These are phyloP conservation scores for Zymoseptoria brevis DNA, from an alignment of 2,329 filamentous ascomycete species.

Conservation along the genomic window DNA sequence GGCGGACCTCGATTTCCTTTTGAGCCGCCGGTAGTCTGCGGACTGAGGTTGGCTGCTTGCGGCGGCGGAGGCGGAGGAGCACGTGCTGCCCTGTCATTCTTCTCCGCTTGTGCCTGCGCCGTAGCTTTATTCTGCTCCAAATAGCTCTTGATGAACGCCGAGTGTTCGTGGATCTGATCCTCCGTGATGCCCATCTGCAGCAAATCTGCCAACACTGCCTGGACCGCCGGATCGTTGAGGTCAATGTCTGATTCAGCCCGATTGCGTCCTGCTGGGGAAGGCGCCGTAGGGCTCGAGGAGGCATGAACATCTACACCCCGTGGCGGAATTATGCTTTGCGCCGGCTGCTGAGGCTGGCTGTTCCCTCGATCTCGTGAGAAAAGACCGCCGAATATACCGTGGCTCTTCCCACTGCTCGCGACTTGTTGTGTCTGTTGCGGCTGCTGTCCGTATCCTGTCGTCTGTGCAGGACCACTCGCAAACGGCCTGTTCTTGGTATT, in stretches of 20 bases:
- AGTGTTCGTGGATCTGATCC: conserved; percentile 59
- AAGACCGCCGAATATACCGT: conserved; percentile 19
- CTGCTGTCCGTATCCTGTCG: conserved; percentile 8
- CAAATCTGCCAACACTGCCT: conserved; percentile 54
- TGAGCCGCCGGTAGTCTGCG: conserved; percentile 53
- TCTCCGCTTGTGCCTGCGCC: conserved; percentile 36
- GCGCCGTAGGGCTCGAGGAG: conserved; percentile 25
- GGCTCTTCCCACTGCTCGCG: conserved; percentile 7
- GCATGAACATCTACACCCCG: conserved; percentile 29
- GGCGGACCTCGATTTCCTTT: conserved; percentile 53
- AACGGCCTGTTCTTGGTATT: conserved; percentile 54
- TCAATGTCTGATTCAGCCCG: conserved; percentile 44
- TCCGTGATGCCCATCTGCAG: conserved; percentile 59
- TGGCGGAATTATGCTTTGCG: conserved; percentile 46
- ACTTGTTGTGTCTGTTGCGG: conserved; percentile 9
- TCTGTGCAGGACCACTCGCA: conserved; percentile 19
- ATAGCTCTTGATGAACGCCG: conserved; percentile 61
- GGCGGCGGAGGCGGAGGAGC: conserved; percentile 57
- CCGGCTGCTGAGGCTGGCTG: conserved; percentile 30
- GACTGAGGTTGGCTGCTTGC: conserved; percentile 44
- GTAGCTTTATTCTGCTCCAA: conserved; percentile 56
- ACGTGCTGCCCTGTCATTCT: conserved; percentile 43
- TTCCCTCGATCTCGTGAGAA: conserved; percentile 19
- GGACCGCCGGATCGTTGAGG: conserved; percentile 54
- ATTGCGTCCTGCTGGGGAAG: conserved; percentile 24